Base-by-base conservation (phyloP, 768 basidiomycete genomes). In the Suillus bovinus region DNA sequence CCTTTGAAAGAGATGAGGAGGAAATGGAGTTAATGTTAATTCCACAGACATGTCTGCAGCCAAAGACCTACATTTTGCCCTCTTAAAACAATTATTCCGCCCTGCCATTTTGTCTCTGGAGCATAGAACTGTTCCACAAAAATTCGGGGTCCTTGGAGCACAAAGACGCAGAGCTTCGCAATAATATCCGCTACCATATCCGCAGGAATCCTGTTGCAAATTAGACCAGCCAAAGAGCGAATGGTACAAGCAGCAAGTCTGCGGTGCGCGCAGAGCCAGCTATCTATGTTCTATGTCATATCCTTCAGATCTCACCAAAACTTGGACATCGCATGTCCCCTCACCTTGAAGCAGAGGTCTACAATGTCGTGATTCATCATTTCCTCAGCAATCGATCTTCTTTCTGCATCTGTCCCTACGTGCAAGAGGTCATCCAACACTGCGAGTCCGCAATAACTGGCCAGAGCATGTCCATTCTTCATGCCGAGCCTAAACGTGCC, bases 171-270 rank as follows among this genome's bases (percentile, higher is more conserved):
- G 66, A 71, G 62, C 31, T 53, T 62, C 17, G 58, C 58, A 56
- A 74, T 72, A 17, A 74, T 63, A 6, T 69, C 68, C 1, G 73
- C 68, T 2, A 66, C 62, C 41, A 70, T 63, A 3, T 57, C 61
- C 24, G 60, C 56, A 39, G 65, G 61, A 7, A 75, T 53, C 36
- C 41, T 49, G 38, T 70, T 67, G 2, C 65, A 67, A 8, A 75
- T 67, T 34, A 70, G 71, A 20, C 67, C 36, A 14, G 69, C 53
- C 5, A 73, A 54, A 42, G 64, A 65, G 38, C 69, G 64, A n/a
- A 75, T 42, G 10, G 66, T 33, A 20, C 56, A 67, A 39, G 65
- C 58, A 14, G 67, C 68, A 8, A 64, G 44, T 24, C 64, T 63
- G 5, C 73, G 64, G 31, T 73, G 72, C 9, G 69, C 66, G 17